Evolutionary conservation across 257 asterid genomes (phyloP), one percentile per base, ranked within the genome.

Genomic region (Nicotiana benthamiana): DNA sequence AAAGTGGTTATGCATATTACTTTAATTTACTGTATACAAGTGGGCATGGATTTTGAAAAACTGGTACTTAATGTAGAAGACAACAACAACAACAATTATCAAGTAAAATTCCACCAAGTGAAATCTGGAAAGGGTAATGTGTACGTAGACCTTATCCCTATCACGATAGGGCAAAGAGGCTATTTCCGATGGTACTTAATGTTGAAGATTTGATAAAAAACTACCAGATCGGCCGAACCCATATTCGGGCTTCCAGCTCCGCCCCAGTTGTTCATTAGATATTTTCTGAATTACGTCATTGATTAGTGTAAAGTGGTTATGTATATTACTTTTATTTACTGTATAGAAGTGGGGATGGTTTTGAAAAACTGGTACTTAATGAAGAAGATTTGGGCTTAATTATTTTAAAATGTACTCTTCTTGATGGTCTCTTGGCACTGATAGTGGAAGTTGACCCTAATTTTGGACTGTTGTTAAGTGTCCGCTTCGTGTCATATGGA

Each of bases 391-490:
- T 43, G 51, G 20, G 12, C 6, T 43, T 40, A 40, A 20, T 20
- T 1, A 18, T 66, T 18, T 28, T 8, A 32, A 18, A 51, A 48
- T 32, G 11, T 56, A 30, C 34, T 30, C 34, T 30, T 22, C 2
- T 30, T 34, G 32, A 68, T 40, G 18, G 80, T 77, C 32, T 32
- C 30, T 12, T 77, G 36, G 80, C 34, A 67, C 10, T 77, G 34
- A 57, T 77, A 34, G 53, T 77, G 70, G 80, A 57, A 61, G 67
- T 24, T 67, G 52, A 54, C 64, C 13, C 36, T 59, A 80, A 11
- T 67, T 80, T 80, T 65, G 66, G 80, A 57, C 56, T 77, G 17
- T 70, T 70, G 3, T 43, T 57, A 57, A 77, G 24, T 77, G 56
- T 77, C 68, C 32, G 9, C 30, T 20, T 57, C 67, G 63, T 32